Base-by-base conservation (phyloP, 2,329 filamentous ascomycete genomes). In the Apiospora marii region DNA sequence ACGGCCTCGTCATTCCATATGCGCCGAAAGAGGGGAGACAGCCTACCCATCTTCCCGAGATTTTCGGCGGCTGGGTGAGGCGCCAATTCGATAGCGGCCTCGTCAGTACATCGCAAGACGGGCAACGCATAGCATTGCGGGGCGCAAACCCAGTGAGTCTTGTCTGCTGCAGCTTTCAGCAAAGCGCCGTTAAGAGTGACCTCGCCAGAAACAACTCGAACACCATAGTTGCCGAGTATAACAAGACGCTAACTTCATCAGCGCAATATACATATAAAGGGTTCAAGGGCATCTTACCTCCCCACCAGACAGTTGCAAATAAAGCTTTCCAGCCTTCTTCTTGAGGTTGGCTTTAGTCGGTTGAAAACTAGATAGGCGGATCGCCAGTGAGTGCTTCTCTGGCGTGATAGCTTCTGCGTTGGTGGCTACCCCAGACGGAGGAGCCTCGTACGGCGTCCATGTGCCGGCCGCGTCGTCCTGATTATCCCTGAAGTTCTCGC, bases 121-220 rank as follows among this genome's bases (percentile, higher is more conserved):
- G 92, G 92, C 1, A 96, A 81, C 0, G 93, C 90, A 78, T 94
- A 90, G 49, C 91, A 93, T 58, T 88, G 87, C 1, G 93, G 89
- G 22, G 92, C 92, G 79, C 89, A 90, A 22, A 94, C 85, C 84
- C 88, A 91, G 74, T 88, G 84, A 7, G 84, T 78, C 0, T 77
- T 80, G 37, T 86, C 82, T 0, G 58, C 82, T 0, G 30, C 19
- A 1, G 87, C 79, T 14, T 84, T 83, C 4, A 96, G 79, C 8
- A 86, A 88, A 8, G 92, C 90, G 22, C 93, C 93, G 19, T 90
- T 87, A 37, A 96, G 80, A 0, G 89, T 91, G 34, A 93, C 83
- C 61, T 90, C 85, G 2, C 94, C 94, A 70, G 85, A 85, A 12
- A 84, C 77, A 0, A 96, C 86, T 16, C 84, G 84, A 43, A 96